phyloP scores from a whole-genome alignment of 176 grass and related monocot species.

The Oryza punctata region DNA sequence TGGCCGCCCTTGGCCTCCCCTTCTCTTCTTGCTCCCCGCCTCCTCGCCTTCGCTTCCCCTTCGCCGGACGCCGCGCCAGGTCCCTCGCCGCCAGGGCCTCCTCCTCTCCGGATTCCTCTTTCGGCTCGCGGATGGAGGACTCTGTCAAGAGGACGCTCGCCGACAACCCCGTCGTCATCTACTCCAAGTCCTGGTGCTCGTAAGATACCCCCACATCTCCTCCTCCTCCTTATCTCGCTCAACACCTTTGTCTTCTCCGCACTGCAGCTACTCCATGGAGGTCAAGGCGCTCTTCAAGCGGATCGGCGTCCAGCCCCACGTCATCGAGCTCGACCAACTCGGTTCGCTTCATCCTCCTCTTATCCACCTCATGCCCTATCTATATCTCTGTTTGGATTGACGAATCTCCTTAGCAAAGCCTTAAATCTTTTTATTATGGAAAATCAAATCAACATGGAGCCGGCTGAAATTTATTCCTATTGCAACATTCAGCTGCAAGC shows the following conservation, averaged over 20 bases:
- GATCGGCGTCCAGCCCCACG: slow-evolving; percentile 64
- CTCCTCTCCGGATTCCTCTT: slow-evolving; percentile 63
- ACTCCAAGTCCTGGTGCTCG: slow-evolving; percentile 98
- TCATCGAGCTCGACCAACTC: slow-evolving; percentile 87
- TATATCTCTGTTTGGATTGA: too few species aligned
- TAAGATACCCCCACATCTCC: slow-evolving; percentile 36
- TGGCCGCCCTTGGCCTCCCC: slow-evolving; percentile 9
- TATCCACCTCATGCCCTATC: not conserved
- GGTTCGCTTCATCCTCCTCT: slow-evolving; percentile 38
- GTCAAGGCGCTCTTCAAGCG: slow-evolving; percentile 91
- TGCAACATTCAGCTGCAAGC: not conserved
- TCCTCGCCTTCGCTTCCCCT: slow-evolving; percentile 17
- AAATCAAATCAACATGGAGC: not conserved
- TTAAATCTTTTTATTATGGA: not conserved
- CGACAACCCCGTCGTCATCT: slow-evolving; percentile 81
- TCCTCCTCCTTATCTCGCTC: not conserved
- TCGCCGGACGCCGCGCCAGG: slow-evolving; percentile 32
- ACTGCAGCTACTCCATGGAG: slow-evolving; percentile 76
- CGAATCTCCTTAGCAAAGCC: not conserved
- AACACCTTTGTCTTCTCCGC: not conserved
- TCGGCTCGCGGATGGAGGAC: slow-evolving; percentile 88
- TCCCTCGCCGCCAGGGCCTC: slow-evolving; percentile 41
- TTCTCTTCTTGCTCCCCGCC: not conserved
- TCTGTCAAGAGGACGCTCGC: slow-evolving; percentile 67
- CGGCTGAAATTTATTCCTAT: too few species aligned